Evolutionary conservation across 257 asterid species (phyloP), one percentile per base, ranked within the genome.

Genomic region (Ophiorrhiza pumila): DNA sequence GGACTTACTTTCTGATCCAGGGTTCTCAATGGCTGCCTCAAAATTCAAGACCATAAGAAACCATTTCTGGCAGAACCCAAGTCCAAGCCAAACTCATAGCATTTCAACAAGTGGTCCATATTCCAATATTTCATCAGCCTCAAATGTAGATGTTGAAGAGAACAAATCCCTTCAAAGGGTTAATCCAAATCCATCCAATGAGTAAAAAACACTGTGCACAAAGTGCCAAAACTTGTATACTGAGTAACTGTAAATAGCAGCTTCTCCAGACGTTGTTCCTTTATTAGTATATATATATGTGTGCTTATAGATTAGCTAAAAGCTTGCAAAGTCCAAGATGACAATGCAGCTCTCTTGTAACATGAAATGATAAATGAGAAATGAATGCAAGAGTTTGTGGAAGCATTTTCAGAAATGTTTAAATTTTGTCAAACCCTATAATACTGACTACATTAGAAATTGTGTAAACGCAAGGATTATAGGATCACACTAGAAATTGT

Each of bases 51-150:
- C 87, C 74, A 83, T 83, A 41, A 86, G 97, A 75, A 91, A 78
- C 82, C 96, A 93, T 83, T 93, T 91, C 82, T 93, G 98, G 97
- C 86, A 89, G 84, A 82, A 75, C 39, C 89, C 91, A 2, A 85
- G 84, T 60, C 90, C 89, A 1, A 87, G 86, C 67, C 86, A 52
- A 43, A 78, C 80, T 68, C 81, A 76, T 18, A 90, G 95, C 86
- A 76, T 82, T 85, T 83, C 91, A n/a, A 84, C 87, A 0, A 71
- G 80, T 32, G 84, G 85, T 49, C 78, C 83, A 0, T 41, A 47
- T 64, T 77, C 95, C 11, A 84, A 79, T n/a, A n/a, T n/a, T 81
- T 87, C 95, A n/a, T 80, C 90, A 15, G 23, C 42, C 31, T 85
- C 96, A 20, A 77, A 58, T 69, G 71, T n/a, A 50, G 86, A 77